Evolutionary conservation across 106 monocot genomes (phyloP), one percentile per base, ranked within the genome.

Genomic region (Gastrodia elata): DNA sequence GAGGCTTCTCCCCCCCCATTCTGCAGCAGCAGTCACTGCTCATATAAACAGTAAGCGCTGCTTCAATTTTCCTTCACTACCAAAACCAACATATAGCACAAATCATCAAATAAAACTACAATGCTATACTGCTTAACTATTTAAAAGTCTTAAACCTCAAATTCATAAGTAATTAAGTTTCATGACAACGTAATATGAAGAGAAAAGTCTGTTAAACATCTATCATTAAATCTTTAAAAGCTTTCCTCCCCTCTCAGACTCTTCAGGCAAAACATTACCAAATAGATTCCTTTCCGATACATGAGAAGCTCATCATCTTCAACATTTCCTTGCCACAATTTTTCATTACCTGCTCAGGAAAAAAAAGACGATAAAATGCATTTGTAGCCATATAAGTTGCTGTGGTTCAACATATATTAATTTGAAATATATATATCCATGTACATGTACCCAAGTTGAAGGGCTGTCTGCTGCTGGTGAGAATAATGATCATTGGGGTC

Each of bases 401-500:
- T 42, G 11, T 6, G 8, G 8, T 9, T 42, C 8, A 42, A 42
- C 42, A 42, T 5, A 16, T 44, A 44, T 7, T 44, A 44, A 10
- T 44, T 7, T 14, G 10, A 44, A 44, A 7, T 14, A 44, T 44
- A 22, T n/a, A 52, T 52, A 52, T 52, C 22, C 22, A 52, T 52
- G 0, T n/a, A 22, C 6, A 22, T n/a, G 28, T 74, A 80, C 74
- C 80, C 80, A 16, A 80, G 80, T 43, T 80, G 80, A 56, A 80
- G 80, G 8, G 80, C 68, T 0, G 80, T 80, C 57, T 80, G 83
- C 38, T 84, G 80, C 68, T 80, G 80, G 28, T 39, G 76, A 46
- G 76, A 76, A 64, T 84, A 80, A 48, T 80, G 76, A 65, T 65
- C 65, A 71, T 65, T 80, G 69, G 76, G 59, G 13, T 80, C 80